phyloP scores from a whole-genome alignment of 2,329 filamentous ascomycete species.

The Hypoxylon sp. region DNA sequence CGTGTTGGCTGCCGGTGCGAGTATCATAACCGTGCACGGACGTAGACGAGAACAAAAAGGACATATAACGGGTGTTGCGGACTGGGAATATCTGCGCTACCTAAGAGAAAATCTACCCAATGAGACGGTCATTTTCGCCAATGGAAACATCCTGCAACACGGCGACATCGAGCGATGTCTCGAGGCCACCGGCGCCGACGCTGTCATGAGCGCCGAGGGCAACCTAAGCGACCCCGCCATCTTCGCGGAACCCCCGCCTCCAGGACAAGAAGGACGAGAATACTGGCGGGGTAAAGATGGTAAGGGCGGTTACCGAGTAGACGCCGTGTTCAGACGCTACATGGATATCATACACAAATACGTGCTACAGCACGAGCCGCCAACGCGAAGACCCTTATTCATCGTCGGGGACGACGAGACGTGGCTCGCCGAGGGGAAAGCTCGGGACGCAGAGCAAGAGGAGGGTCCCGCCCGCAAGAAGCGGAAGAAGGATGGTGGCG shows the following conservation, averaged over 20 bases:
- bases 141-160: slow-evolving; percentile 90
- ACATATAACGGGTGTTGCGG: slow-evolving; percentile 91
- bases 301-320: slow-evolving; percentile 87
- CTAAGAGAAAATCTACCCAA: slow-evolving; percentile 85
- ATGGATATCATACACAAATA: slow-evolving; percentile 90
- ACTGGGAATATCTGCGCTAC: slow-evolving; percentile 89
- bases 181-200: slow-evolving; percentile 88
- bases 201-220: slow-evolving; percentile 95
- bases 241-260: slow-evolving; percentile 78
- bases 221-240: slow-evolving; percentile 93
- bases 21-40: slow-evolving; percentile 93
- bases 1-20: slow-evolving; percentile 88
- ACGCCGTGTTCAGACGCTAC: slow-evolving; percentile 89
- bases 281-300: slow-evolving; percentile 89
- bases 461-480: slow-evolving; percentile 63
- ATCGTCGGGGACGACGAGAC: slow-evolving; percentile 70
- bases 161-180: slow-evolving; percentile 85
- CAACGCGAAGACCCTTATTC: slow-evolving; percentile 80
- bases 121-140: slow-evolving; percentile 95
- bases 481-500: slow-evolving; percentile 58
- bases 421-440: slow-evolving; percentile 62
- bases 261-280: slow-evolving; percentile 78
- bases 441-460: slow-evolving; percentile 63
- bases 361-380: slow-evolving; percentile 76
- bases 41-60: slow-evolving; percentile 93